Evolutionary conservation across 306 rosid species (phyloP).

Genomic region (Carpinus fangiana): DNA sequence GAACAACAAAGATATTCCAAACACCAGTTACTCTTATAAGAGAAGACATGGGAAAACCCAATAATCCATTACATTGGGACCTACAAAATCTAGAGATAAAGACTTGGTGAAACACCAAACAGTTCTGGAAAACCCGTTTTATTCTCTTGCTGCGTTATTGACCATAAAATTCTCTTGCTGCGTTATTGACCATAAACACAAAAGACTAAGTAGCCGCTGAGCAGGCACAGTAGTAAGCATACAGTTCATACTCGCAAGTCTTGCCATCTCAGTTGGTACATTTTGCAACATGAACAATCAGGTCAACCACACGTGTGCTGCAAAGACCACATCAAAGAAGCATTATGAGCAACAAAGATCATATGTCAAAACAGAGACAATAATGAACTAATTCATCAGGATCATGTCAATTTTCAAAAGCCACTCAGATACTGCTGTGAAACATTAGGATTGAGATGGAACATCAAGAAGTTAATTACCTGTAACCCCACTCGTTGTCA

Average conservation of each 20-base stretch:
- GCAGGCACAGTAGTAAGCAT: not conserved
- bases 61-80: not conserved
- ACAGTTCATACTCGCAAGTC: not conserved
- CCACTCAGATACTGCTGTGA: too few species aligned
- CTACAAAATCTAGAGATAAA: not conserved
- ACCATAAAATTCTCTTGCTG: too few species aligned
- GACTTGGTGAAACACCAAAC: not conserved
- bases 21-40: not conserved
- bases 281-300: conserved; percentile 46
- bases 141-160: not conserved
- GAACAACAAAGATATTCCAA: not conserved
- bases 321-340: conserved; percentile 13
- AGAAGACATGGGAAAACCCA: not conserved
- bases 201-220: conserved; percentile 15
- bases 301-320: conserved; percentile 73
- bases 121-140: not conserved
- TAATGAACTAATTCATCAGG: too few species aligned
- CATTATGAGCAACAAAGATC: not conserved
- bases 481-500: conserved; percentile 83
- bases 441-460: not conserved
- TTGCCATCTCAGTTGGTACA: conserved; percentile 16
- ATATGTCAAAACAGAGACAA: not conserved
- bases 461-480: conserved; percentile 35
- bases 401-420: too few species aligned
- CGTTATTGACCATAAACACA: not conserved